Percentiles rank a stretch among this genome's conserved stretches.
Conservation (phyloP, 2,329 filamentous ascomycete genomes). For the Nannizzia gypsea region DNA sequence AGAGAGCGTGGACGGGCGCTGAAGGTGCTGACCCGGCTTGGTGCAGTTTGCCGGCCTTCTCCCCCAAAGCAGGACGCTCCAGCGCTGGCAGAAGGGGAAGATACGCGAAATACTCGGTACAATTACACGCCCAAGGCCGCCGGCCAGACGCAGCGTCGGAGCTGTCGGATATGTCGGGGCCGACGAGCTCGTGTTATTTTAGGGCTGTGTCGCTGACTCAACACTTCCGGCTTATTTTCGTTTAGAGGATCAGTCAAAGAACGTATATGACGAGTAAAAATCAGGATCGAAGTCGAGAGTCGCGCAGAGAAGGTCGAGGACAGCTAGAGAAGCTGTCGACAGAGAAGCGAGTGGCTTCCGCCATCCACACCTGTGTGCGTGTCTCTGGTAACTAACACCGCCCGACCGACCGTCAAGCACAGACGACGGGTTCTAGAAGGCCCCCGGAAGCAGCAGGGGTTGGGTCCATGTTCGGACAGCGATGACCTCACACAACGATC, state of each 20-base stretch:
- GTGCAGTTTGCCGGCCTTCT: not conserved
- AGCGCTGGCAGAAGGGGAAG: not conserved
- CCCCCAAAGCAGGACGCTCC: too few relatives aligned
- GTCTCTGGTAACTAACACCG: too few relatives aligned
- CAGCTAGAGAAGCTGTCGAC: not conserved
- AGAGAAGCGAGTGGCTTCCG: not conserved
- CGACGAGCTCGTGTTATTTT: not conserved
- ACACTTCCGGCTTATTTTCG: conserved; percentile 4
- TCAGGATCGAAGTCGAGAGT: not conserved
- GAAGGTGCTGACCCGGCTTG: not conserved
- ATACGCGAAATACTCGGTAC: not conserved
- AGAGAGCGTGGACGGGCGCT: not conserved
- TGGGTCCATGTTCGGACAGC: not conserved
- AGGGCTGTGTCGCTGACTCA: not conserved
- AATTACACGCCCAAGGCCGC: not conserved
- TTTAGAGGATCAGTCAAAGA: not conserved
- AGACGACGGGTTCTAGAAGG: not conserved
- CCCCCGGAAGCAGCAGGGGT: not conserved
- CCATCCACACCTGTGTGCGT: too few relatives aligned
- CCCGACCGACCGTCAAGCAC: not conserved
- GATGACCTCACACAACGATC: not conserved
- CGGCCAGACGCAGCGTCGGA: not conserved
- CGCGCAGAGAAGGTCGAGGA: not conserved
- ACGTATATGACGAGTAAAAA: not conserved
- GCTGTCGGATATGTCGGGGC: not conserved